Evolutionary conservation across 2,329 filamentous ascomycete genomes (phyloP), one percentile per base, ranked within the genome.

Genomic region (Ceratocystis eucalypticola): DNA sequence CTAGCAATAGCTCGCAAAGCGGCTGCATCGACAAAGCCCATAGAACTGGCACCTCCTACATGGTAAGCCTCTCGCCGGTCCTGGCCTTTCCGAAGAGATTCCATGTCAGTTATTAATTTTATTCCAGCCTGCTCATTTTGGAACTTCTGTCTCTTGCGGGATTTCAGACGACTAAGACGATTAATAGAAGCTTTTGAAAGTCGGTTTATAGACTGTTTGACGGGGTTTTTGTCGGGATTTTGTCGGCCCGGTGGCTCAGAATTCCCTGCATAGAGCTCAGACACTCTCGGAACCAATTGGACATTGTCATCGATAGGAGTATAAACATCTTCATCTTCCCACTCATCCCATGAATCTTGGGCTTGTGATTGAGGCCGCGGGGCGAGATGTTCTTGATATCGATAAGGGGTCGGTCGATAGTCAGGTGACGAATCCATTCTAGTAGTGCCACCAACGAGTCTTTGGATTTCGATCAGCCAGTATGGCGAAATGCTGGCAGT

Each of bases 41-140:
- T 74, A 30, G 71, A 75, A 50, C 70, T 73, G 62, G 71, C 72
- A 45, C 53, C 67, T 22, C 41, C 59, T 22, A 62, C 71, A 67
- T 1, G 70, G 64, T 62, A 12, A 65, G 55, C 62, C 5, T 50
- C 44, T 25, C 55, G 25, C 22, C 28, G 53, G 28, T 10, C 17
- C 12, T 66, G 64, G 1, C 1, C 72, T 70, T 6, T 71, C 30
- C 76, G 82, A 72, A 78, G 78, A 68, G 74, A 77, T 68, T 83
- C 77, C 77, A 89, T 86, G 72, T 86, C 86, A 1, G 88, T 91
- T 69, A 89, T 84, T 22, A 91, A 74, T 69, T 79, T 86, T 71
- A 89, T 88, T 12, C 85, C 85, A 7, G 82, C 82, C 74, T 81
- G 79, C 66, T 80, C 78, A 73, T 86, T 83, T 72, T 85, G 79